Base-by-base conservation (phyloP, 352 stramenopile genomes). In the Phytophthora foliorum region DNA sequence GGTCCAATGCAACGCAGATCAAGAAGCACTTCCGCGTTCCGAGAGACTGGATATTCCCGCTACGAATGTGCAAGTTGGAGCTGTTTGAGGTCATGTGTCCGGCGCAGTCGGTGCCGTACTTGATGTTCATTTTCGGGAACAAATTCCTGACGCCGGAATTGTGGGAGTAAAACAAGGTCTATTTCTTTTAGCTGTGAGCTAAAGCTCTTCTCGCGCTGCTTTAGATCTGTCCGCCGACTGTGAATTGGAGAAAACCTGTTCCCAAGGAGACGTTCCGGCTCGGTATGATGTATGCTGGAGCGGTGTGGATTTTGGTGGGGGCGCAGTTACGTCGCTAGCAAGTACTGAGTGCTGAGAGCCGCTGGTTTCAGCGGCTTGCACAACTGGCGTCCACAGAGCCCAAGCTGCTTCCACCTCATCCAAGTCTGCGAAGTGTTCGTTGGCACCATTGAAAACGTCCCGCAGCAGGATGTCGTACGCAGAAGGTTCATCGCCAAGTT, bases 351-450 rank as follows among this genome's bases (percentile, higher is more conserved):
- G 34, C 5, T 41, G 34, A 24, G 6, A 14, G 16, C 24, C 6
- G 13, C n/a, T 45, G 16, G 6, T 19, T 49, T 88, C 77, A 2
- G 72, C 60, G 21, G 75, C 53, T 22, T 86, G 41, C n/a, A 85
- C 57, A 29, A 95, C 69, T 6, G 85, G 82, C 11, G 72, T 86
- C 84, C 86, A 95, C 10, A 94, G 19, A 13, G 25, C 52, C 84
- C 86, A 95, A 4, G 84, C 72, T 10, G 84, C 81, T 21, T 93
- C 57, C 6, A 93, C 62, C 27, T 95, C 82, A 19, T 88, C 64
- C 10, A 95, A 44, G 25, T 80, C 75, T 13, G 76, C 77, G 48
- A 90, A 91, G 19, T 87, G 60, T 9, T 50, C 44, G 10, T 45
- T 66, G 21, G 62, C 57, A 13, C 62, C 80, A 4, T 17, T 32